phyloP scores from a whole-genome alignment of 2,329 filamentous ascomycete species.

The Decorospora gaudefroyi region DNA sequence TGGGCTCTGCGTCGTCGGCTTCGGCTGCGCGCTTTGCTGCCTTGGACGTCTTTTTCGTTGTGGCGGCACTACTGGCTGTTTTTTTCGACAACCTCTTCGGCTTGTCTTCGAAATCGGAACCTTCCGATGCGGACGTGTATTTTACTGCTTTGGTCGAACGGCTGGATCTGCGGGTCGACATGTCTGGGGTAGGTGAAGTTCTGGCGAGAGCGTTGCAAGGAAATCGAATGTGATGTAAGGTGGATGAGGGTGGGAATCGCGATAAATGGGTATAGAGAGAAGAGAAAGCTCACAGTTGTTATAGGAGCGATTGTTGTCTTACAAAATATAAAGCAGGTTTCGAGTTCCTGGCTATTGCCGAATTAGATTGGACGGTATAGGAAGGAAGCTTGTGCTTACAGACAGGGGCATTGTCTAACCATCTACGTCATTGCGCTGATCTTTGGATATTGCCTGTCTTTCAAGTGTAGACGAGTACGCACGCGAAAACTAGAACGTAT shows the following conservation, averaged over 20 bases:
- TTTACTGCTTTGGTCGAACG: constrained; percentile 11
- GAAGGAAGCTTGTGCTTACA: constrained; percentile 1
- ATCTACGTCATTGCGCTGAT: constrained; percentile 4
- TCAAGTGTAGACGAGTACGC: not conserved
- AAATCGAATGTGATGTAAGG: no score
- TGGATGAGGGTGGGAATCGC: no score
- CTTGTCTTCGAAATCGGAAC: constrained; percentile 17
- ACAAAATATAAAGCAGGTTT: constrained; percentile 6
- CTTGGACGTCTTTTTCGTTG: constrained; percentile 1
- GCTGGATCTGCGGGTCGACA: not conserved
- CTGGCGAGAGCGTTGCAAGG: no score
- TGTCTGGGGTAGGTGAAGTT: not conserved
- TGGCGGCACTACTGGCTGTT: not conserved
- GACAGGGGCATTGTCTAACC: not conserved
- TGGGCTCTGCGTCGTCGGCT: not conserved
- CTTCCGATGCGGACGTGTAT: constrained; percentile 20
- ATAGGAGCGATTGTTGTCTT: not conserved
- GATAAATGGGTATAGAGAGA: no score
- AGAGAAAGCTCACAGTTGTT: no score
- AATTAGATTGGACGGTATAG: constrained; percentile 3
- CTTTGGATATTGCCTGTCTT: not conserved
- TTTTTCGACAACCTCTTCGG: no score
- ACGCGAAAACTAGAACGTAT: no score
- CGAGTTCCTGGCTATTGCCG: not conserved
- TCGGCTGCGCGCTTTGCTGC: constrained; percentile 7